Evolutionary conservation across 2,329 filamentous ascomycete genomes (phyloP).

Genomic region (Bipolaris zeicola): DNA sequence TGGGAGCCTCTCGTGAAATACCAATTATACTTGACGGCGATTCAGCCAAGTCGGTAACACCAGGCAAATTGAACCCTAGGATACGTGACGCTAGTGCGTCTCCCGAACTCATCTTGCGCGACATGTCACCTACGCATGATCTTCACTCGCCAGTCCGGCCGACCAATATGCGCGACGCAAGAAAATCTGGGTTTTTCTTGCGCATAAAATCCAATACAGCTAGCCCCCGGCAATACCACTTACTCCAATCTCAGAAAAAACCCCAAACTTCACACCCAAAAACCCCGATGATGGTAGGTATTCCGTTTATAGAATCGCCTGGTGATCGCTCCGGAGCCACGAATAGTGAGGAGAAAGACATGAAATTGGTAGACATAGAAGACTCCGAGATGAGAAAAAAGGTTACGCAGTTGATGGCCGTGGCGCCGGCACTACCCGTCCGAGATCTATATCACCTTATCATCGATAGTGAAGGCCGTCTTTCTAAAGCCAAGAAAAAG

Average conservation of each 20-base stretch:
- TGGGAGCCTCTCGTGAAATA: slow-evolving; percentile 1
- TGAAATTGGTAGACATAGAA: slow-evolving; percentile 21
- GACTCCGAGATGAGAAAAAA: slow-evolving; percentile 19
- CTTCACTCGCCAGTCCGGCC: not conserved
- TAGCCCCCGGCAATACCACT: not conserved
- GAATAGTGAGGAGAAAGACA: not conserved
- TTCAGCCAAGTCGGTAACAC: not conserved
- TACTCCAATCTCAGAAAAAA: not conserved
- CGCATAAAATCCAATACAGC: not conserved
- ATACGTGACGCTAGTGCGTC: not conserved
- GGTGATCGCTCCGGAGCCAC: not conserved
- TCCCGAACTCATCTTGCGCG: not conserved
- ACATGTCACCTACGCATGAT: not conserved
- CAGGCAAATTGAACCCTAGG: not conserved
- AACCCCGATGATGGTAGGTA: not conserved
- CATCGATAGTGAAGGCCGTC: slow-evolving; percentile 14
- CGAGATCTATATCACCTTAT: slow-evolving; percentile 25
- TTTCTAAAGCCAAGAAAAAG: slow-evolving; percentile 7
- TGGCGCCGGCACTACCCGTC: slow-evolving; percentile 23
- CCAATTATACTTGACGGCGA: slow-evolving; percentile 25
- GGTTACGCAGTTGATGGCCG: slow-evolving; percentile 25
- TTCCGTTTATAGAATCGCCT: not conserved
- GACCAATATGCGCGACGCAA: slow-evolving; percentile 1
- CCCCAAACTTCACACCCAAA: not conserved
- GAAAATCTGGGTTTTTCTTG: not conserved